A percentile compares a stretch with the other conserved stretches of the same genome.
Evolutionary conservation across 306 rosid species (phyloP).

Genomic region (Cotoneaster glaucophyllus): DNA sequence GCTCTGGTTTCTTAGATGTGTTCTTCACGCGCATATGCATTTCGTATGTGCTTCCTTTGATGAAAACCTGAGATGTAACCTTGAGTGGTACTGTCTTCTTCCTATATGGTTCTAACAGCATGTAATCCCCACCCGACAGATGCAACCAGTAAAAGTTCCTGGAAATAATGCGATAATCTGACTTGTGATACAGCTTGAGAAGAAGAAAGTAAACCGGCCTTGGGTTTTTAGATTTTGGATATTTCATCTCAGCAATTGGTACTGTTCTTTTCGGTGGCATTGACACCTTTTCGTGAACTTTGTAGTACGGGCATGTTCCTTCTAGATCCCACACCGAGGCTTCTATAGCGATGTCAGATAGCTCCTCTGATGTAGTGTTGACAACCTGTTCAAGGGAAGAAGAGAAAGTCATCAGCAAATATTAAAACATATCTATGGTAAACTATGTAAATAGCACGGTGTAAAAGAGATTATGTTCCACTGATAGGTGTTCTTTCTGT

Average conservation of each 20-base stretch:
- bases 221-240: slow-evolving; percentile 66
- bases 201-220: slow-evolving; percentile 86
- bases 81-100: slow-evolving; percentile 63
- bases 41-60: slow-evolving; percentile 52
- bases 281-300: slow-evolving; percentile 44
- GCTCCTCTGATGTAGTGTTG: slow-evolving; percentile 65
- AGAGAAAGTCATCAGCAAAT: slow-evolving; percentile 22
- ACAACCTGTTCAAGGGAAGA: slow-evolving; percentile 58
- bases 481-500: neutral
- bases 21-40: slow-evolving; percentile 64
- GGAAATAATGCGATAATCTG: slow-evolving; percentile 55
- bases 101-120: slow-evolving; percentile 64
- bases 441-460: neutral
- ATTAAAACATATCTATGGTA: neutral
- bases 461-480: neutral
- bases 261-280: slow-evolving; percentile 59
- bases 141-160: slow-evolving; percentile 93
- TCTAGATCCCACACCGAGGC: slow-evolving; percentile 91
- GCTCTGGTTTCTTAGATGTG: slow-evolving; percentile 41
- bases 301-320: slow-evolving; percentile 67
- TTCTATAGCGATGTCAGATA: slow-evolving; percentile 67
- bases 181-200: slow-evolving; percentile 66
- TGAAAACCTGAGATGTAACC: slow-evolving; percentile 47
- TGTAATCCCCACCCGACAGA: slow-evolving; percentile 77
- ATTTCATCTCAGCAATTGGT: slow-evolving; percentile 63